Conservation (phyloP, 2,329 filamentous ascomycete genomes). For the Aureobasidium lini region DNA sequence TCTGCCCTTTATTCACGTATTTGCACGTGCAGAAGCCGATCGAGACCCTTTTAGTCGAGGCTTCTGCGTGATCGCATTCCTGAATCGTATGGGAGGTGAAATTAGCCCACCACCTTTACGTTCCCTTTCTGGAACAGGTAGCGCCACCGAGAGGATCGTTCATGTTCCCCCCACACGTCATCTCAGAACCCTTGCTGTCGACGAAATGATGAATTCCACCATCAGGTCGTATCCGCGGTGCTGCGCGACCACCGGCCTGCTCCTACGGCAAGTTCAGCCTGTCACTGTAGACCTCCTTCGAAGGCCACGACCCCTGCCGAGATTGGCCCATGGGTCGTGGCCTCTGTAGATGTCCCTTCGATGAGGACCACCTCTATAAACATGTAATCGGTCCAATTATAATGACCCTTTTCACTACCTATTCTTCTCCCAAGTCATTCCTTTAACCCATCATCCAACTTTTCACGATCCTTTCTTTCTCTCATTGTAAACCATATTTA, state of each 20-base stretch:
- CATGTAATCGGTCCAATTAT: constrained; percentile 11
- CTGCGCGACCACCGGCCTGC: constrained; percentile 6
- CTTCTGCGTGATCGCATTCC: constrained; percentile 12
- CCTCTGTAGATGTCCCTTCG: constrained; percentile 12
- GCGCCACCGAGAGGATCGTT: not conserved
- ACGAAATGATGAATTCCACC: constrained; percentile 11
- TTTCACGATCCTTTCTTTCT: constrained; percentile 33
- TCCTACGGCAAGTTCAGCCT: constrained; percentile 12
- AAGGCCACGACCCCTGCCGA: constrained; percentile 9
- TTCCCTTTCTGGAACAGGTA: not conserved
- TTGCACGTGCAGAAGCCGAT: not conserved
- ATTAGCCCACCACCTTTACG: constrained; percentile 15
- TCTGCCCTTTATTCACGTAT: not conserved
- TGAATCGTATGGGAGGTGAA: constrained; percentile 1
- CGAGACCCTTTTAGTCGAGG: not conserved
- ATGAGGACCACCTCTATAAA: constrained; percentile 12
- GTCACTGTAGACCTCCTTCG: constrained; percentile 6
- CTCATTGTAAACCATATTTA: constrained; percentile 17
- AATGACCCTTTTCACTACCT: not conserved
- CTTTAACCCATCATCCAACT: constrained; percentile 31
- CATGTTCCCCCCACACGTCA: constrained; percentile 4
- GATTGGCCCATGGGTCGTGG: constrained; percentile 10
- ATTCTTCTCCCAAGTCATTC: constrained; percentile 31
- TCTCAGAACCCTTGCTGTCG: constrained; percentile 12
- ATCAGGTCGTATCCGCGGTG: constrained; percentile 1